These are phyloP conservation scores for Geotrichum europaeum DNA, from an alignment of 1,139 yeast species.

Conservation along the genomic window DNA sequence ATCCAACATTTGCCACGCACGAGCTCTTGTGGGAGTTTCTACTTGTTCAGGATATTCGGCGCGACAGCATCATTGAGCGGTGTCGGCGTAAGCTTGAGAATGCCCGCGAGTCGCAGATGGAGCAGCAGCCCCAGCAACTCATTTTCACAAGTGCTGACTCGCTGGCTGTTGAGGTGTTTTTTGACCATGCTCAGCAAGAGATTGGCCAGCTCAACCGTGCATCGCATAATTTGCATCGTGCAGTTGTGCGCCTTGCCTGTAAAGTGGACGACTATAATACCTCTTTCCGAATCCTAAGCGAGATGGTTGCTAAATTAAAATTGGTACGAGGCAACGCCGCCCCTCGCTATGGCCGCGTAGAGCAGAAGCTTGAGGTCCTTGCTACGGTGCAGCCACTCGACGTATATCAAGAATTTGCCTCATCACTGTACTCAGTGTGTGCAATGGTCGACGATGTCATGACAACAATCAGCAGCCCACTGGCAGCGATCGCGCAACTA, in stretches of 20 bases:
- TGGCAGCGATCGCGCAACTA: constrained; percentile 2
- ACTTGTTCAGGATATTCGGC: constrained; percentile 36
- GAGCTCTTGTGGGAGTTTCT: constrained; percentile 44
- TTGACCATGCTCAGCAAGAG: constrained; percentile 27
- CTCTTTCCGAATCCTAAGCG: constrained; percentile 22
- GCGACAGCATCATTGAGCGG: constrained; percentile 32
- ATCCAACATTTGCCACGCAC: constrained; percentile 34
- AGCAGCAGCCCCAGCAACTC: constrained; percentile 19
- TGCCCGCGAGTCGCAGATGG: constrained; percentile 32
- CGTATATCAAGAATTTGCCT: constrained; percentile 5
- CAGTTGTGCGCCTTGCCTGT: constrained; percentile 21
- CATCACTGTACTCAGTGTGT: constrained; percentile 6
- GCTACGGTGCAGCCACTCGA: constrained; percentile 2
- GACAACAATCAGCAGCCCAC: constrained; percentile 8
- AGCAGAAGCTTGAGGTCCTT: constrained; percentile 1
- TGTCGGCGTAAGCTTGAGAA: constrained; percentile 34
- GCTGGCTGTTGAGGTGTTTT: constrained; percentile 26
- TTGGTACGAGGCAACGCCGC: background rate
- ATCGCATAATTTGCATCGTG: constrained; percentile 19
- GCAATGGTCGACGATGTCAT: constrained; percentile 7
- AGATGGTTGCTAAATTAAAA: constrained; percentile 18
- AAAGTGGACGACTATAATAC: constrained; percentile 23
- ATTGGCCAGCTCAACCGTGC: constrained; percentile 20
- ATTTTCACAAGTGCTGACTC: constrained; percentile 25
- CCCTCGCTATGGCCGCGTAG: background rate